A percentile compares a stretch with the other conserved stretches of the same genome.
These are phyloP conservation scores for Colletotrichum sp. DNA, from an alignment of 2,329 filamentous ascomycete species.

Conservation along the genomic window DNA sequence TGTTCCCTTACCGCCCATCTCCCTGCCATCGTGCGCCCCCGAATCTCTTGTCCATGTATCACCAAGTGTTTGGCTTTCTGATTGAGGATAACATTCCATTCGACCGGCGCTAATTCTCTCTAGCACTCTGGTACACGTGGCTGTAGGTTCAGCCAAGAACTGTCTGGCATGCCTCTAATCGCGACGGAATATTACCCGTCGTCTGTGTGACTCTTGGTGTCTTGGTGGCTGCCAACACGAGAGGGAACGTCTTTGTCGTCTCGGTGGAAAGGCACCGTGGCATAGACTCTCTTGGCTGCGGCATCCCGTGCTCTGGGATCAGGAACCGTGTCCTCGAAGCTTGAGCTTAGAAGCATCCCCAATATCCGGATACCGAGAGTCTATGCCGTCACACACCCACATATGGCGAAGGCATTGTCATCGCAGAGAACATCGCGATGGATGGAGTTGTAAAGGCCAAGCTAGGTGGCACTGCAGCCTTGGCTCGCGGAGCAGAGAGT, in stretches of 20 bases:
- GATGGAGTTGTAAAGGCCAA: neutral
- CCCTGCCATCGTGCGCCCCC: neutral
- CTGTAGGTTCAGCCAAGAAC: constrained; percentile 1
- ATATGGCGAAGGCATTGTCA: neutral
- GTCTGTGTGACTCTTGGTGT: neutral
- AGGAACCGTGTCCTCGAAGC: neutral
- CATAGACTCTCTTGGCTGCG: constrained; percentile 8
- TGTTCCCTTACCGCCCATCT: neutral
- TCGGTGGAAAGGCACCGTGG: constrained; percentile 9
- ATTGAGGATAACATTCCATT: constrained; percentile 5
- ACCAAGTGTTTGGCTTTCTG: neutral
- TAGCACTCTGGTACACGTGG: constrained; percentile 17
- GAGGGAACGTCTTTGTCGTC: neutral
- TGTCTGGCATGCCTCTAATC: neutral
- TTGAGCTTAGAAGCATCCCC: neutral
- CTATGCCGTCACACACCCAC: neutral
- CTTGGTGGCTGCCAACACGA: neutral
- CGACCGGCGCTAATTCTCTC: constrained; percentile 14
- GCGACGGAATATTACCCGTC: neutral
- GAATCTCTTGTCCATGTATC: neutral
- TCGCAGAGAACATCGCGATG: neutral
- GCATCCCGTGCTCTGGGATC: neutral
- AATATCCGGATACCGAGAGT: neutral
- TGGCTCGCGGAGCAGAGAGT: neutral
- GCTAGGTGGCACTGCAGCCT: neutral